These are phyloP conservation scores for Saccharomycopsis synnaedendra DNA, from an alignment of 805 yeast genomes.

Conservation along the genomic window DNA sequence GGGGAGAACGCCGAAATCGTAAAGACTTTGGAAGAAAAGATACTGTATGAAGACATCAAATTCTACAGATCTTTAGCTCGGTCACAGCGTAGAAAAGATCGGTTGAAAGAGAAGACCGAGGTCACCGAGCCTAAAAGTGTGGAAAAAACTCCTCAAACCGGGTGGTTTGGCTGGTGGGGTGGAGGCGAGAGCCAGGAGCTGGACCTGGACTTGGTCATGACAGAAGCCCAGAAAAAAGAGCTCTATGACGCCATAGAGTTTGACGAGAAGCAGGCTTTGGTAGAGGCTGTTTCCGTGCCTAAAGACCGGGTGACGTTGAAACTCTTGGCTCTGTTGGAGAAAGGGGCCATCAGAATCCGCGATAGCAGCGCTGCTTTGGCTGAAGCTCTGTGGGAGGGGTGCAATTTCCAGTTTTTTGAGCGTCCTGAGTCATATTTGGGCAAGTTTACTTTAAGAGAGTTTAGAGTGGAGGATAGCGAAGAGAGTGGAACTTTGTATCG, in stretches of 20 bases:
- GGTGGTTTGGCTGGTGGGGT: slow-evolving; percentile 73
- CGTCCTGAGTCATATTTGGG: slow-evolving; percentile 70
- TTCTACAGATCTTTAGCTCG: slow-evolving; percentile 78
- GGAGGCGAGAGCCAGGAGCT: slow-evolving; percentile 18
- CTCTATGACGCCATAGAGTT: slow-evolving; percentile 89
- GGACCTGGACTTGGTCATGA: slow-evolving; percentile 34
- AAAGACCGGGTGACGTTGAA: slow-evolving; percentile 61
- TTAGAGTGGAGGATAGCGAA: slow-evolving; percentile 73
- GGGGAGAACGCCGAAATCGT: slow-evolving; percentile 22
- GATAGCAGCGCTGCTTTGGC: slow-evolving; percentile 40
- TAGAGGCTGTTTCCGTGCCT: slow-evolving; percentile 54
- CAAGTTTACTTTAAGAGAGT: slow-evolving; percentile 66
- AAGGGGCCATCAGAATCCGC: slow-evolving; percentile 64
- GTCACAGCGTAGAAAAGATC: slow-evolving; percentile 41
- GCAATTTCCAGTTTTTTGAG: slow-evolving; percentile 59
- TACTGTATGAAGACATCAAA: slow-evolving; percentile 69
- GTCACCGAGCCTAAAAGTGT: slow-evolving; percentile 4
- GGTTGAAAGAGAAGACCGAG: background rate
- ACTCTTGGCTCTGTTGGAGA: slow-evolving; percentile 53
- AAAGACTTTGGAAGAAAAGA: slow-evolving; percentile 30
- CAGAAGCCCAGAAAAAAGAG: slow-evolving; percentile 84
- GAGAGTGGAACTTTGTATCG: slow-evolving; percentile 70
- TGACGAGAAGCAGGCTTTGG: slow-evolving; percentile 47
- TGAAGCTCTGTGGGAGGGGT: slow-evolving; percentile 73
- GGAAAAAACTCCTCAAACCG: slow-evolving; percentile 20